Evolutionary conservation across 1,284 basidiomycete species (phyloP), one percentile per base, ranked within the genome.

Genomic region (Mycena sp.): DNA sequence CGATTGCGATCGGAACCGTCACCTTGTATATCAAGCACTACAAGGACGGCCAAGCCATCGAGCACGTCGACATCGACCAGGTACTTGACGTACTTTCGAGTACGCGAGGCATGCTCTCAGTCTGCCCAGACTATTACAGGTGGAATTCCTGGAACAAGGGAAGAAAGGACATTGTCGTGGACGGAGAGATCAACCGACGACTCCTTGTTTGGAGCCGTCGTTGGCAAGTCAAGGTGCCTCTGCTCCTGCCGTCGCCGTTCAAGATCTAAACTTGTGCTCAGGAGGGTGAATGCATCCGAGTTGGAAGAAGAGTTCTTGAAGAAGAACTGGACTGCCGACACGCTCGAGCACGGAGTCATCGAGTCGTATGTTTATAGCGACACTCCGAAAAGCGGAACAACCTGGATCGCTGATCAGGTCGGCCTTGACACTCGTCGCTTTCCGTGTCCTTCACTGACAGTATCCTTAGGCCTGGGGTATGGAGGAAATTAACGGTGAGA

Each of bases 391-490:
- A 87, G 83, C 65, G 77, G 75, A 6, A 80, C 69, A 12, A 78
- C 76, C 7, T 89, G 87, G 87, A 83, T 77, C 57, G 87, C 81
- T 17, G 71, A 83, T 46, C 86, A 88, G 81, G 87, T 86, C 62
- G 37, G 69, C 49, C 7, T 11, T 41, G 17, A 3, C 1, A 10
- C 19, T 9, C 16, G 4, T 41, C 4, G 12, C 56, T 28, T 25
- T 25, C 32, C 29, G 23, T n/a, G 23, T 44, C n/a, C 30, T 21
- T 23, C 19, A 29, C 46, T 48, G 28, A 51, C 28, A 6, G 9
- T n/a, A 19, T 12, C 3, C 50, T 50, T 28, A 92, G 90, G 81
- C 83, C 6, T 93, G 91, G 90, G 91, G 91, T 23, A 83, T 92
- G 60, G 78, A 84, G 63, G 74, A 71, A 29, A 73, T 85, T 57